Evolutionary conservation across 2,329 filamentous ascomycete genomes (phyloP).

Genomic region (Arachnomyces sp.): DNA sequence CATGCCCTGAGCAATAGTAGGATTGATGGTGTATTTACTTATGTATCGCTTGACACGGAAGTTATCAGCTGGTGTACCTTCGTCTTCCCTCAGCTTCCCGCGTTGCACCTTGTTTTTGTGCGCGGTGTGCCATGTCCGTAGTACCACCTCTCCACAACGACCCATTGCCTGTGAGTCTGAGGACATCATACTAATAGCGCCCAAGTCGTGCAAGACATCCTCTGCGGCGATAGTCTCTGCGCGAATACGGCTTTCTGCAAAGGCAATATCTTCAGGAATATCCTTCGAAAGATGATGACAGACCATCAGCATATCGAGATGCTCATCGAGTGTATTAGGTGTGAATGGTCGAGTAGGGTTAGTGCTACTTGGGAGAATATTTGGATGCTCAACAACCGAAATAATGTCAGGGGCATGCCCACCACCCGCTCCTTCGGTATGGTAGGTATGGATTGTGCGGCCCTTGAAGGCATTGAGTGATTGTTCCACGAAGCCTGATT

Average conservation of each 20-base stretch:
- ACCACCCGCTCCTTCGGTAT: conserved; percentile 90
- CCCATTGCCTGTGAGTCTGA: conserved; percentile 96
- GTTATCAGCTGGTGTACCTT: conserved; percentile 75
- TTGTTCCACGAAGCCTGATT: conserved; percentile 92
- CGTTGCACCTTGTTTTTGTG: conserved; percentile 93
- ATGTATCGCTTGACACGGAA: conserved; percentile 87
- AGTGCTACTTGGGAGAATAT: conserved; percentile 83
- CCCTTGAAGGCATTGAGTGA: conserved; percentile 79
- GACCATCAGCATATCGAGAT: conserved; percentile 97
- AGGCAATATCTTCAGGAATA: conserved; percentile 92
- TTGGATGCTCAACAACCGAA: conserved; percentile 76
- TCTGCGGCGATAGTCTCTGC: conserved; percentile 95
- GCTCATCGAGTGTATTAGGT: conserved; percentile 86
- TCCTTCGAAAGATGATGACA: conserved; percentile 90
- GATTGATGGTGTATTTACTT: conserved; percentile 94
- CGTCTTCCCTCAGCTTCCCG: conserved; percentile 67
- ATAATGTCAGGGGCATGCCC: conserved; percentile 97
- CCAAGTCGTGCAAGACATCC: conserved; percentile 89
- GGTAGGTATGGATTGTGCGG: conserved; percentile 90
- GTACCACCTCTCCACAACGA: conserved; percentile 84
- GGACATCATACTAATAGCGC: conserved; percentile 96
- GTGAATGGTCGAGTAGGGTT: conserved; percentile 91
- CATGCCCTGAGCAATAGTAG: conserved; percentile 86
- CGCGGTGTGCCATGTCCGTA: conserved; percentile 92
- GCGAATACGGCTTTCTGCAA: conserved; percentile 88